Conservation (phyloP, 2,329 filamentous ascomycete genomes). For the Colletotrichum karsti region DNA sequence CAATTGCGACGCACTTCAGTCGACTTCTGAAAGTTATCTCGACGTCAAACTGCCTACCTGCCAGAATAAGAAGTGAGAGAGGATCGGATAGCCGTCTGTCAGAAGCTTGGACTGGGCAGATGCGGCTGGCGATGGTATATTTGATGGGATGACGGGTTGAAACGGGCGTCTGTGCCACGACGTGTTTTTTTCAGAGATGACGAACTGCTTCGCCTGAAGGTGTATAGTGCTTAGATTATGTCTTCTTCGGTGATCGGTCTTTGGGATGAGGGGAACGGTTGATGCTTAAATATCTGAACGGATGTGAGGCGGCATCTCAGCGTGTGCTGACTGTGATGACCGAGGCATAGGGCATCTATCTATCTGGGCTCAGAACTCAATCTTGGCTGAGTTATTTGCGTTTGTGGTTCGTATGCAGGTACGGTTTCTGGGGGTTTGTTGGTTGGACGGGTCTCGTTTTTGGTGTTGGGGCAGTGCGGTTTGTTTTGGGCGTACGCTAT, state of each 20-base stretch:
- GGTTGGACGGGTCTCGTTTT: background rate
- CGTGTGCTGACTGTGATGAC: background rate
- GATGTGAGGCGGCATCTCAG: background rate
- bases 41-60: too few species aligned
- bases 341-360: background rate
- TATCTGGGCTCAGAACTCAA: background rate
- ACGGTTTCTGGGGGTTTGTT: background rate
- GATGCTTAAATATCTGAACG: too few species aligned
- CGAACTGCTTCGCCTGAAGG: too few species aligned
- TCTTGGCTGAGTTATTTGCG: background rate
- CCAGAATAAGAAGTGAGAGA: too few species aligned
- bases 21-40: too few species aligned
- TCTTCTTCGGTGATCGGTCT: too few species aligned
- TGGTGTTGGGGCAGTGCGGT: background rate
- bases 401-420: background rate
- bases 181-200: background rate
- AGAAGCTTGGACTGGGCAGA: conserved; percentile 6
- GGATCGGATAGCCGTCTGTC: background rate
- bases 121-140: background rate
- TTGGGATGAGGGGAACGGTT: too few species aligned
- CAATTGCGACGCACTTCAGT: too few species aligned
- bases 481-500: too few species aligned
- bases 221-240: too few species aligned
- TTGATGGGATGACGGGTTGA: conserved; percentile 7
- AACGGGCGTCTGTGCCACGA: background rate